Evolutionary conservation across 306 rosid genomes (phyloP), one percentile per base, ranked within the genome.

Genomic region (Alnus glutinosa): DNA sequence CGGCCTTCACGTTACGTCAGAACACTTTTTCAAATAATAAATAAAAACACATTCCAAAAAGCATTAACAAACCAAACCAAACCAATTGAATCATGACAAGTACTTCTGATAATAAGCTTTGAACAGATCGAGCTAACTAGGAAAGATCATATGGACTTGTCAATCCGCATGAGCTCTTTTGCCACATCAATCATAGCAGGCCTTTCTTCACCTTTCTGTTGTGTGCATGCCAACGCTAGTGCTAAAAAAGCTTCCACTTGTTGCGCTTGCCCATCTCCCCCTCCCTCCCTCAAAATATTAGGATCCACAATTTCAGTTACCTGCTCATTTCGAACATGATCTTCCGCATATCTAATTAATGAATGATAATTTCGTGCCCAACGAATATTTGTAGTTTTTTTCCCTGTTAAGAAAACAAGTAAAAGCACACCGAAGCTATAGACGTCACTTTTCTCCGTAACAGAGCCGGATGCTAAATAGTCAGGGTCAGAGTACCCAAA

Each of bases 351-450:
- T 9, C 2, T 2, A 55, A 55, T 19, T 16, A 55, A 5, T 55
- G 61, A 55, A 3, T 2, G n/a, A 16, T 54, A 54, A 3, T 4
- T 54, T 14, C 28, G 3, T 5, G 1, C 61, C 61, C 14, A 5
- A 3, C 9, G 4, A 42, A 0, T 1, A 5, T 8, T 42, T 1
- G 37, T 42, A 48, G 51, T 9, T 10, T 1, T 2, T 23, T 9
- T 3, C 0, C 55, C 80, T 0, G 47, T 23, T 39, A 52, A 9
- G 19, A 55, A 51, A 14, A 64, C 64, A 36, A 67, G 62, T 13
- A 77, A 4, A 52, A 66, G 2, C 1, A 37, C 80, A 10, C 80
- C 74, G 11, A 77, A 12, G 28, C 74, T 15, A n/a, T 77, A 77
- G 0, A 51, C 66, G 7, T 77, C 63, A 34, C 72, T 63, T 19